A percentile compares a stretch with the other conserved stretches of the same genome.
phyloP scores from a whole-genome alignment of 768 basidiomycete genomes.

The Rhodotorula paludigena region DNA sequence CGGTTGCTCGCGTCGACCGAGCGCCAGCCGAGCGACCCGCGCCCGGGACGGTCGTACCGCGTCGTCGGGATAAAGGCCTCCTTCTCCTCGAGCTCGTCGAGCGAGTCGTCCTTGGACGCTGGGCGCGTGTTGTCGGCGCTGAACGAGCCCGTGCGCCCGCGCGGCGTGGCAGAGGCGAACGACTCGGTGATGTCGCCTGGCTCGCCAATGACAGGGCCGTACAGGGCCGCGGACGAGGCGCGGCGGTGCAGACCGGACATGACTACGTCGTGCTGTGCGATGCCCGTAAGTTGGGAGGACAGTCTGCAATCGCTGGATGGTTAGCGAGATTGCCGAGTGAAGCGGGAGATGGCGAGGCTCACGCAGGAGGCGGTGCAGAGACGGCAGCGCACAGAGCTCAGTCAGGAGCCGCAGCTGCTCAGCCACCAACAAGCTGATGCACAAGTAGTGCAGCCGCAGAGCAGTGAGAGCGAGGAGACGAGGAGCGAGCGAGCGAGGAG shows the following conservation, averaged over 20 bases:
- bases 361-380: too few relatives aligned
- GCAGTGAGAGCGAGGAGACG: too few relatives aligned
- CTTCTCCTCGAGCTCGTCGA: constrained; percentile 27
- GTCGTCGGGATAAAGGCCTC: constrained; percentile 4
- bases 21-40: not conserved
- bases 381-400: too few relatives aligned
- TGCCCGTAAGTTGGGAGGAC: not conserved
- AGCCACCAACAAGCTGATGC: too few relatives aligned
- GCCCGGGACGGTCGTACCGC: not conserved
- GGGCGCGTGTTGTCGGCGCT: not conserved
- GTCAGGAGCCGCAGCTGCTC: too few relatives aligned
- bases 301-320: not conserved
- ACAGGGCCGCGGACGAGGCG: constrained; percentile 14
- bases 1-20: too few relatives aligned
- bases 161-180: not conserved
- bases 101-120: not conserved
- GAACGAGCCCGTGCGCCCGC: not conserved
- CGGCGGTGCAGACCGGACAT: constrained; percentile 21
- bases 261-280: not conserved
- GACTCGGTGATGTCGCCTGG: constrained; percentile 19
- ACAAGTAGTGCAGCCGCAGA: too few relatives aligned
- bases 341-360: not conserved
- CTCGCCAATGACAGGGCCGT: not conserved
- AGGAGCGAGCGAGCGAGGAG: too few relatives aligned
- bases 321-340: not conserved